Percentiles rank a stretch among this genome's conserved stretches.
These are phyloP conservation scores for Cardiospermum halicacabum DNA, from an alignment of 345 rosid genomes.

Conservation along the genomic window DNA sequence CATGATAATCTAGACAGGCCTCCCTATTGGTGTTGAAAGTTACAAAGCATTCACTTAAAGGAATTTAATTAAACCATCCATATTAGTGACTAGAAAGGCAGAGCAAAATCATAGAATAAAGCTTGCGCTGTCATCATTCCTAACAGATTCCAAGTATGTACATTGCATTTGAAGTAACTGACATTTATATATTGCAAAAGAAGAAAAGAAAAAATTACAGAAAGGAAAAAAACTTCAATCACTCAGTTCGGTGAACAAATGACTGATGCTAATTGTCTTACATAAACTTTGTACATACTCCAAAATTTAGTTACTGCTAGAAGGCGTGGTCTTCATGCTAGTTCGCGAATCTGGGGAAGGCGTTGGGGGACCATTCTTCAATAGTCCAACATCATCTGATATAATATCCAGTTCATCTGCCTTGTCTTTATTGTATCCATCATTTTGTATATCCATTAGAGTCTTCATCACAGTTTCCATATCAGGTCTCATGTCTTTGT, in stretches of 20 bases:
- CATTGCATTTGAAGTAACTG: background rate
- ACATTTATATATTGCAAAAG: background rate
- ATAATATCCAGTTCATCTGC: slow-evolving; percentile 21
- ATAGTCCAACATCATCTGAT: slow-evolving; percentile 36
- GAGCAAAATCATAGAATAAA: background rate
- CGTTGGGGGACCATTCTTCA: slow-evolving; percentile 30
- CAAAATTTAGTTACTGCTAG: slow-evolving; percentile 19
- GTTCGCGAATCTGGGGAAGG: slow-evolving; percentile 55
- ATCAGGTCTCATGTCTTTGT: slow-evolving; percentile 65
- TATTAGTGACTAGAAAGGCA: background rate
- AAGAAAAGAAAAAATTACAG: background rate
- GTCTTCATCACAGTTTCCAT: slow-evolving; percentile 54
- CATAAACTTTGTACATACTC: background rate
- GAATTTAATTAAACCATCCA: too few relatives aligned
- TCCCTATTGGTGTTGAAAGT: too few relatives aligned
- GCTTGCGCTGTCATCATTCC: background rate
- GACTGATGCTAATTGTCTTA: background rate
- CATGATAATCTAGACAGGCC: too few relatives aligned
- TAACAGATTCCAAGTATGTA: background rate
- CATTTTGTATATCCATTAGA: slow-evolving; percentile 35
- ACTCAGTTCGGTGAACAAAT: background rate
- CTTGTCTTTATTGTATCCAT: slow-evolving; percentile 15
- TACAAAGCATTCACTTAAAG: too few relatives aligned
- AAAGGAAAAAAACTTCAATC: too few relatives aligned
- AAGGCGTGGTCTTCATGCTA: slow-evolving; percentile 35